phyloP scores from a whole-genome alignment of 805 yeast species.

The Wickerhamomyces queroliae region DNA sequence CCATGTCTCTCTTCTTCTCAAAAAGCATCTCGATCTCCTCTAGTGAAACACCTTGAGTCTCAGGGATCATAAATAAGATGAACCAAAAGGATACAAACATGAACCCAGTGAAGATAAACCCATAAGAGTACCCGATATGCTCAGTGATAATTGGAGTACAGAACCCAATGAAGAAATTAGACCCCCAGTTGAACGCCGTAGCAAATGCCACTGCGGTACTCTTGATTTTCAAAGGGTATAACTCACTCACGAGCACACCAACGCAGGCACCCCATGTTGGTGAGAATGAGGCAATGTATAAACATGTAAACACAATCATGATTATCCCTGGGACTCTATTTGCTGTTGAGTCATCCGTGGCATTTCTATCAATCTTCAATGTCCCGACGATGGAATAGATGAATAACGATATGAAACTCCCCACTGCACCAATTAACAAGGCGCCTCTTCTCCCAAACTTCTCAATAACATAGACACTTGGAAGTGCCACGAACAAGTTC shows the following conservation, averaged over 20 bases:
- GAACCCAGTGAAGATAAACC: slow-evolving; percentile 51
- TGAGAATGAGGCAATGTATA: slow-evolving; percentile 46
- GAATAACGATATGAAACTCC: slow-evolving; percentile 47
- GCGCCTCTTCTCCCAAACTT: slow-evolving; percentile 39
- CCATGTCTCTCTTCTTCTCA: too few relatives aligned
- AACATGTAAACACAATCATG: slow-evolving; percentile 51
- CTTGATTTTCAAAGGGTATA: slow-evolving; percentile 55
- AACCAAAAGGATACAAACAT: slow-evolving; percentile 36
- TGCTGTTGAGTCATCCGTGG: slow-evolving; percentile 13
- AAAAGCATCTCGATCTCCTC: slow-evolving; percentile 71
- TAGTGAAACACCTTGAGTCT: slow-evolving; percentile 75
- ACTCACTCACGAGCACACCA: slow-evolving; percentile 39
- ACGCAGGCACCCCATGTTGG: slow-evolving; percentile 54
- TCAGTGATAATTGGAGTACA: slow-evolving; percentile 57
- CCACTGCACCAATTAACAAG: slow-evolving; percentile 33
- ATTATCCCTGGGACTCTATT: slow-evolving; percentile 38
- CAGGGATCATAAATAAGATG: slow-evolving; percentile 56
- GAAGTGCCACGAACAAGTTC: slow-evolving; percentile 45
- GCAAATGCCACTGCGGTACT: slow-evolving; percentile 49
- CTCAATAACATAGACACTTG: slow-evolving; percentile 43
- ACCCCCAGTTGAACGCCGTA: slow-evolving; percentile 48
- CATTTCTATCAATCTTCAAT: slow-evolving; percentile 27
- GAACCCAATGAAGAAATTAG: slow-evolving; percentile 50
- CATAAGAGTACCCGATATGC: slow-evolving; percentile 53
- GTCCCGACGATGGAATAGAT: slow-evolving; percentile 45